Evolutionary conservation across 2,329 filamentous ascomycete species (phyloP).

Genomic region (Apiospora malaysiana): DNA sequence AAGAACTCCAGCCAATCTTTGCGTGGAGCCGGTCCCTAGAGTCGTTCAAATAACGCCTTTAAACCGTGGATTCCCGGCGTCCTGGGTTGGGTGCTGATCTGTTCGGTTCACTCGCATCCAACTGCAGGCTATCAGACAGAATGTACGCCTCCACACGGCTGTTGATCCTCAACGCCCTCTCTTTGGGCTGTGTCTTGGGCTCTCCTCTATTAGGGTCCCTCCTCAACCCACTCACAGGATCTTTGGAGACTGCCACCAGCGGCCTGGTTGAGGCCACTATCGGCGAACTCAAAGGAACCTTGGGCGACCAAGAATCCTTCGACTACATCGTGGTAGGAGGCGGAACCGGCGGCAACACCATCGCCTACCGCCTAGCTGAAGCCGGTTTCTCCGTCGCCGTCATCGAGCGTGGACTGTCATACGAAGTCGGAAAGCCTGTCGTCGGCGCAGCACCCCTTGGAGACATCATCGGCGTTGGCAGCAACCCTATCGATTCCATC

Average conservation of each 20-base stretch:
- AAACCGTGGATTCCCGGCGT: not conserved
- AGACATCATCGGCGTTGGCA: constrained; percentile 31
- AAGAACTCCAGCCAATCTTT: not conserved
- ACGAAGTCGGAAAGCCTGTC: constrained; percentile 37
- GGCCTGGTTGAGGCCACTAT: constrained; percentile 12
- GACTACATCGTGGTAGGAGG: constrained; percentile 42
- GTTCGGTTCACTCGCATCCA: not conserved
- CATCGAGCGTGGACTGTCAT: constrained; percentile 45
- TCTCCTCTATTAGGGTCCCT: constrained; percentile 4
- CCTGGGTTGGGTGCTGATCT: not conserved
- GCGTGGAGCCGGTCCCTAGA: not conserved
- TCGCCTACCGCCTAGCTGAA: constrained; percentile 41
- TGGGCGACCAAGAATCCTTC: constrained; percentile 21
- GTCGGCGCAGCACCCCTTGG: constrained; percentile 27
- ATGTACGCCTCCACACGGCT: constrained; percentile 4
- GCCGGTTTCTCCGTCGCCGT: constrained; percentile 41
- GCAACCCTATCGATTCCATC: constrained; percentile 23
- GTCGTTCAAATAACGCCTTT: not conserved
- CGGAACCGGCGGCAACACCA: constrained; percentile 44
- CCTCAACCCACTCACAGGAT: constrained; percentile 18
- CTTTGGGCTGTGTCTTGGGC: not conserved
- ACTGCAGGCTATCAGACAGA: not conserved
- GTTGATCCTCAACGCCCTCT: constrained; percentile 6
- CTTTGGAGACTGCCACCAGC: not conserved
- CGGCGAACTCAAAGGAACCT: not conserved